These are phyloP conservation scores for Globisporangium camurandrum DNA, from an alignment of 352 stramenopile species.

Conservation along the genomic window DNA sequence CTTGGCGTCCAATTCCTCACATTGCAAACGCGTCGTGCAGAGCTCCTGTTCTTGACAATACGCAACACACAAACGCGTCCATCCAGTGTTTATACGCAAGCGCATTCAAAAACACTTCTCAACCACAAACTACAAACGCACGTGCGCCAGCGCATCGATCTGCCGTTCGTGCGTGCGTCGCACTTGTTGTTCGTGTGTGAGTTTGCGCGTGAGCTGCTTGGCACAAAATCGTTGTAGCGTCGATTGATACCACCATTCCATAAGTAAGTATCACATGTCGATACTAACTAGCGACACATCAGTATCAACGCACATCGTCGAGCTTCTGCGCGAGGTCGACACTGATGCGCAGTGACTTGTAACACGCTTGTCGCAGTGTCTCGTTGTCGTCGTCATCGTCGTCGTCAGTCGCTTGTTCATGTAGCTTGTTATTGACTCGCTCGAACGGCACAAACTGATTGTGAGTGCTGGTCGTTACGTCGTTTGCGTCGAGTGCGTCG, in stretches of 20 bases:
- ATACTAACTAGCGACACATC: no score
- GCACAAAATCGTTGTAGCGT: background rate
- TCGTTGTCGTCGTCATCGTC: slow-evolving; percentile 8
- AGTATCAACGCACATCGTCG: slow-evolving; percentile 24
- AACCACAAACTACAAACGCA: background rate
- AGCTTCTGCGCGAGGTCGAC: slow-evolving; percentile 22
- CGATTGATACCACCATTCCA: background rate
- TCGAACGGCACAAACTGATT: background rate
- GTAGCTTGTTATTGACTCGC: background rate
- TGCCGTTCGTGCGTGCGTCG: slow-evolving; percentile 26
- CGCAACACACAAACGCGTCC: background rate
- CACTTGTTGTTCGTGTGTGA: slow-evolving; percentile 19
- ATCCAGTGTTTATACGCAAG: background rate
- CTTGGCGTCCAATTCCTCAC: slow-evolving; percentile 35
- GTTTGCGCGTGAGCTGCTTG: slow-evolving; percentile 21
- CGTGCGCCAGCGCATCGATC: slow-evolving; percentile 26
- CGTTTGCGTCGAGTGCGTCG: slow-evolving; percentile 1
- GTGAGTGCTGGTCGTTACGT: background rate
- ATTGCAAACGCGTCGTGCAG: slow-evolving; percentile 25
- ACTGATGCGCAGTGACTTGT: slow-evolving; percentile 30
- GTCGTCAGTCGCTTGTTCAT: background rate
- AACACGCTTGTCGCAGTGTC: slow-evolving; percentile 26
- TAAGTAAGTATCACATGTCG: background rate
- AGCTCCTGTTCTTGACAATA: slow-evolving; percentile 29
- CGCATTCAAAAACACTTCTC: background rate